Evolutionary conservation across 768 basidiomycete species (phyloP), one percentile per base, ranked within the genome.

Genomic region (Austroboletus eburneus): DNA sequence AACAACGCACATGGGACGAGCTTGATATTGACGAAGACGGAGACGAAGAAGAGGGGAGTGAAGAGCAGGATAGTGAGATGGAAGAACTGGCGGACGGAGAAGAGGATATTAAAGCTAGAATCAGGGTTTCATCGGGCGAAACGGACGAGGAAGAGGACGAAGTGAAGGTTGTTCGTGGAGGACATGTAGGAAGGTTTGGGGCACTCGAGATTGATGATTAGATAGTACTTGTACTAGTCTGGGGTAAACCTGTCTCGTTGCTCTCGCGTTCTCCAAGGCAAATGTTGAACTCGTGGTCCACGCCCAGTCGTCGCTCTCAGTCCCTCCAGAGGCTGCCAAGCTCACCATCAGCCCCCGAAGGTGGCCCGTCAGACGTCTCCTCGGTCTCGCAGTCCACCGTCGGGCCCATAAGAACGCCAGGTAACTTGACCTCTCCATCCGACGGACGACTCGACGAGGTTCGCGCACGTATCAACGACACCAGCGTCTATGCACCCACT

Each of bases 231-330:
- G n/a, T n/a, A n/a, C n/a, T n/a, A 27, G 25, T 27, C 52, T 49
- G 46, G 49, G 42, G 48, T 33, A 27, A 27, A 27, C 25, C 25
- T 27, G 5, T 10, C 10, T 32, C 30, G 30, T 32, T 13, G 30
- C 30, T 32, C 30, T 32, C 30, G 12, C n/a, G n/a, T n/a, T n/a
- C n/a, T n/a, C n/a, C n/a, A n/a, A 32, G 37, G 41, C 36, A 22
- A 64, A n/a, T 66, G 64, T 55, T 62, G 48, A 52, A 46, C 40
- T 57, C 61, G 42, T 68, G 65, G 67, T 50, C 63, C n/a, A n/a
- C n/a, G n/a, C n/a, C n/a, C n/a, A n/a, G n/a, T n/a, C n/a, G n/a
- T n/a, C n/a, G n/a, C n/a, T n/a, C n/a, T n/a, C n/a, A n/a, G 25
- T 6, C 43, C 30, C 49, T 38, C 23, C 53, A 45, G 24, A 40